Evolutionary conservation across 1,284 basidiomycete species (phyloP).

Genomic region (Trichosporon inkin): DNA sequence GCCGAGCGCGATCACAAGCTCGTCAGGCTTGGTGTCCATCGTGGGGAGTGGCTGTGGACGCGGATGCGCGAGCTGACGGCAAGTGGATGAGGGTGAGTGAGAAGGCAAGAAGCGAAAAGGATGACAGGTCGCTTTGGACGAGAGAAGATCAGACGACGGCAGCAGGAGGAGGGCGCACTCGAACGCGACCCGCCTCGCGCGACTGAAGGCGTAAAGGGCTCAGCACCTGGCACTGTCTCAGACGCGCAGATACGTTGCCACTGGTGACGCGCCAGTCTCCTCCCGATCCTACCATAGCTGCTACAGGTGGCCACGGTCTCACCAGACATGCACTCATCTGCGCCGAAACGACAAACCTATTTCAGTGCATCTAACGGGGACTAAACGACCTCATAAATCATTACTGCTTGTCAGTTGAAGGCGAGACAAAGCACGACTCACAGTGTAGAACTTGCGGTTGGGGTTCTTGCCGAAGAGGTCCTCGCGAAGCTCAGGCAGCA

Average conservation of each 20-base stretch:
- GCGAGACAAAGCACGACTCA: slow-evolving; percentile 27
- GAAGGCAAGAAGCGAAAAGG: neutral
- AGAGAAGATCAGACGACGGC: neutral
- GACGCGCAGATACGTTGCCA: too few species aligned
- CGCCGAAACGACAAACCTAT: neutral
- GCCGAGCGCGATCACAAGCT: slow-evolving; percentile 1
- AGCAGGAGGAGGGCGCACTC: too few species aligned
- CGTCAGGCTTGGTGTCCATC: slow-evolving; percentile 5
- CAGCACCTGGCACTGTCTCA: too few species aligned
- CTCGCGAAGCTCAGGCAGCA: slow-evolving; percentile 83
- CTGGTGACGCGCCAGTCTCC: too few species aligned
- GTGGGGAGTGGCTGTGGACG: neutral
- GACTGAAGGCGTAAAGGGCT: too few species aligned
- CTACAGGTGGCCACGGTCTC: too few species aligned
- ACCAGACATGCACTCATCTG: too few species aligned
- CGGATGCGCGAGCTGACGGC: neutral
- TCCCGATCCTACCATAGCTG: too few species aligned
- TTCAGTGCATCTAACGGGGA: slow-evolving; percentile 7
- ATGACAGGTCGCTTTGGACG: neutral
- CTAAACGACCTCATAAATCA: slow-evolving; percentile 4
- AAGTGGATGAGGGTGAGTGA: neutral
- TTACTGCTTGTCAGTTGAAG: neutral
- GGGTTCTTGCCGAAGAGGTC: slow-evolving; percentile 79
- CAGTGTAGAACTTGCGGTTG: slow-evolving; percentile 77
- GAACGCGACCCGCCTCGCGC: too few species aligned